Base-by-base conservation (phyloP, 345 rosid genomes). In the Eucalyptus virginea region DNA sequence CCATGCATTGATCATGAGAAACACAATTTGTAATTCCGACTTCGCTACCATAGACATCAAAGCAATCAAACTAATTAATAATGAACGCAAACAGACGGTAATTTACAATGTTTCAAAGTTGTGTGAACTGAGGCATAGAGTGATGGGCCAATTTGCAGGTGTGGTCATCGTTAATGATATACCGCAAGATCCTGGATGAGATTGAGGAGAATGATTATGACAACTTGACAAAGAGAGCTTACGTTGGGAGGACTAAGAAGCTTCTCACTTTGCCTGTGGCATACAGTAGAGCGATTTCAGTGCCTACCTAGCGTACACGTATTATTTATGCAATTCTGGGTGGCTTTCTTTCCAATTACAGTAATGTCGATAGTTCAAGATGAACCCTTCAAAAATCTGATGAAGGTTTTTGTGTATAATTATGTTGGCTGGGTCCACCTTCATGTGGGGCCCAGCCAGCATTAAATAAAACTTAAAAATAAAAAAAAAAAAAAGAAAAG, bases 121-220 rank as follows among this genome's bases (percentile, higher is more conserved):
- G 7, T 72, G 45, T 37, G 45, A 37, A 37, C 47, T 19, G 28
- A 72, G 40, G 81, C 45, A 19, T 5, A 37, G 81, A 72, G 45
- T 37, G 45, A 24, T 10, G 45, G 50, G 14, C 17, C 30, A 30
- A 14, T 51, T 77, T 90, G 91, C 94, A 93, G 96, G 95, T 94
- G 15, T 94, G 96, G 97, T 94, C 96, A 24, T 92, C 95, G 3
- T 86, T 95, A 69, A 65, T 95, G 69, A 30, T 93, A 89, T 95
- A 93, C 90, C 51, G 93, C 45, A 88, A 93, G 86, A 94, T 95
- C 47, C 80, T 95, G 89, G 94, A 93, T 80, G 95, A 94, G 8
- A 94, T 95, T 2, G 94, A 94, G 87, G 95, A 93, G n/a, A 94
- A 94, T n/a, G 95, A 92, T 89, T 94, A 93, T 28, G 92, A 93